phyloP scores from a whole-genome alignment of 441 rosid species.

The Gossypium gossypioides region DNA sequence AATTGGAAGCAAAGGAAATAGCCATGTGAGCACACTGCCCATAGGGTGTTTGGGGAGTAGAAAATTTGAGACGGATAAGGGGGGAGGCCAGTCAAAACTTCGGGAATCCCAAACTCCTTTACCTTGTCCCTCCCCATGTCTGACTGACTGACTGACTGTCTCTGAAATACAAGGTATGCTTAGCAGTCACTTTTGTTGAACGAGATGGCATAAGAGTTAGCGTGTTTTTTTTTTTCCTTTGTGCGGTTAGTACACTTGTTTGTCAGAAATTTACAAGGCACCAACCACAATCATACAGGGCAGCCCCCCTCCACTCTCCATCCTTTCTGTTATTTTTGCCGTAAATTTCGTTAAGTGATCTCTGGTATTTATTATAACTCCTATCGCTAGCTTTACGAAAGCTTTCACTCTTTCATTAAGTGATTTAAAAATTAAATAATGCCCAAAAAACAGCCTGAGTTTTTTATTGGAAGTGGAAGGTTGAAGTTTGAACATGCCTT shows the following conservation, averaged over 20 bases:
- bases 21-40: slow-evolving; percentile 35
- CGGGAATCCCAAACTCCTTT: slow-evolving; percentile 26
- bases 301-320: background rate
- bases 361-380: background rate
- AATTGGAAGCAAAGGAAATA: background rate
- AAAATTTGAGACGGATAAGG: slow-evolving; percentile 10
- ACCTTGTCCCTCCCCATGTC: background rate
- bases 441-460: background rate
- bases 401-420: background rate
- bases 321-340: background rate
- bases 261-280: slow-evolving; percentile 20
- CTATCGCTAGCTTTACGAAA: background rate
- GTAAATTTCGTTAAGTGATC: background rate
- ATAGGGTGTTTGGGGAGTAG: slow-evolving; percentile 12
- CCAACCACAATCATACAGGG: slow-evolving; percentile 20
- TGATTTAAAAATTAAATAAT: background rate
- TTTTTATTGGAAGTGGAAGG: background rate
- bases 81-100: slow-evolving; percentile 32
- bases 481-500: background rate
- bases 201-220: slow-evolving; percentile 28
- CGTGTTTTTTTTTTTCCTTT: background rate
- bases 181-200: slow-evolving; percentile 22
- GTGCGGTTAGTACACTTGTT: slow-evolving; percentile 11
- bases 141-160: slow-evolving; percentile 20
- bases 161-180: slow-evolving; percentile 19